Conservation (phyloP, 495 filamentous ascomycete genomes). For the Lepidopterella palustris region DNA sequence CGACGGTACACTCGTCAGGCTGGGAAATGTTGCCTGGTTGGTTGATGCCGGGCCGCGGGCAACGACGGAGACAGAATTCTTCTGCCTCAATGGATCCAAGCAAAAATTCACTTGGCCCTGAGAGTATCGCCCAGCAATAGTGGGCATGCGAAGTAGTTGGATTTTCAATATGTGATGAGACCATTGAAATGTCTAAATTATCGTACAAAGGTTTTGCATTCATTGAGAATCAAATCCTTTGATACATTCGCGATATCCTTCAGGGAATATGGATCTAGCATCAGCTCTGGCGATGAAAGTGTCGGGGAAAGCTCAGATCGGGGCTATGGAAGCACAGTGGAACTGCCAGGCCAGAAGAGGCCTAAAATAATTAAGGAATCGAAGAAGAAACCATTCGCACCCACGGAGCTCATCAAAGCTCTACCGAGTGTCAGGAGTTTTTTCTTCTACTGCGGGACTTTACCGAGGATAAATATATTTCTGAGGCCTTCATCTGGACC, state of each 20-base stretch:
- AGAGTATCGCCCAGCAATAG: neutral
- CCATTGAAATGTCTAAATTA: neutral
- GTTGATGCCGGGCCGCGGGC: neutral
- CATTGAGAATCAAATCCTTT: neutral
- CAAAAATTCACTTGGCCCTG: neutral
- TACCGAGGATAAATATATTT: conserved; percentile 18
- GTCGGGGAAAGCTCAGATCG: neutral
- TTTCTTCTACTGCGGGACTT: conserved; percentile 27
- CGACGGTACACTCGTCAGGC: neutral
- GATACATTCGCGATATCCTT: neutral
- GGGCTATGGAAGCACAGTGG: neutral
- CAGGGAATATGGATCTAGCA: neutral
- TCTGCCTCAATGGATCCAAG: neutral
- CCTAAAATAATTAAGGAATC: neutral
- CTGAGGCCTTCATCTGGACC: conserved; percentile 19
- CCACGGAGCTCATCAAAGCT: neutral
- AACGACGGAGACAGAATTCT: neutral
- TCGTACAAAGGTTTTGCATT: neutral
- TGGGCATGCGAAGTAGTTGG: neutral
- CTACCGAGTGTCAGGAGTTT: conserved; percentile 8
- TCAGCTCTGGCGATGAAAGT: neutral
- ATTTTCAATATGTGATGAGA: neutral
- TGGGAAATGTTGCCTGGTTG: neutral
- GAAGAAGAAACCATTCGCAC: neutral
- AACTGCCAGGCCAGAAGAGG: neutral